phyloP scores from a whole-genome alignment of 345 rosid species.

The Brassica incana region DNA sequence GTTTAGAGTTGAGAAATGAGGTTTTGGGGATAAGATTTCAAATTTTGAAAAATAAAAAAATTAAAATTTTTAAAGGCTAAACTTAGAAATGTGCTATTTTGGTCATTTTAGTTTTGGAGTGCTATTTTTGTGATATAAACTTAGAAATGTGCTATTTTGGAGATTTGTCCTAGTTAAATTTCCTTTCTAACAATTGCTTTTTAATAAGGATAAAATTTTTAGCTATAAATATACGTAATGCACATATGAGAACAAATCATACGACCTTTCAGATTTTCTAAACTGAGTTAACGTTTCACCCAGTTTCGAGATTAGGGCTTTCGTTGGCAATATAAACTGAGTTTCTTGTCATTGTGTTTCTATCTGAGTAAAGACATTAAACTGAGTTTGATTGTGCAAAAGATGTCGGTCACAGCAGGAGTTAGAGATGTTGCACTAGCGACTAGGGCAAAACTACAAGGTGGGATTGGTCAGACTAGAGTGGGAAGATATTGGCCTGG shows the following conservation, averaged over 20 bases:
- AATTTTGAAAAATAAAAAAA: too few relatives aligned
- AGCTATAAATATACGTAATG: not conserved
- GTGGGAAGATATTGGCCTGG: conserved; percentile 73
- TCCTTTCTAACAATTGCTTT: not conserved
- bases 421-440: conserved; percentile 55
- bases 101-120: too few relatives aligned
- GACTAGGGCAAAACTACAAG: conserved; percentile 55
- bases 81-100: too few relatives aligned
- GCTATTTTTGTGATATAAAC: too few relatives aligned
- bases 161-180: not conserved
- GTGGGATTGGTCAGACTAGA: conserved; percentile 54
- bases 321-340: not conserved
- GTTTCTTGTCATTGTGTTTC: not conserved
- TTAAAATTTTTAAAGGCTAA: too few relatives aligned
- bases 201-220: not conserved
- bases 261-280: not conserved
- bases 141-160: too few relatives aligned
- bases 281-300: not conserved
- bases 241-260: not conserved
- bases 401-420: conserved; percentile 69
- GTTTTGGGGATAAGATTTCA: too few relatives aligned
- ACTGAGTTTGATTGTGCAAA: conserved; percentile 4
- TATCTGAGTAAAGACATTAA: not conserved
- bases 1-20: too few relatives aligned
- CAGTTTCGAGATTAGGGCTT: not conserved